These are phyloP conservation scores for Mycena rebaudengoi DNA, from an alignment of 768 basidiomycete genomes.

Conservation along the genomic window DNA sequence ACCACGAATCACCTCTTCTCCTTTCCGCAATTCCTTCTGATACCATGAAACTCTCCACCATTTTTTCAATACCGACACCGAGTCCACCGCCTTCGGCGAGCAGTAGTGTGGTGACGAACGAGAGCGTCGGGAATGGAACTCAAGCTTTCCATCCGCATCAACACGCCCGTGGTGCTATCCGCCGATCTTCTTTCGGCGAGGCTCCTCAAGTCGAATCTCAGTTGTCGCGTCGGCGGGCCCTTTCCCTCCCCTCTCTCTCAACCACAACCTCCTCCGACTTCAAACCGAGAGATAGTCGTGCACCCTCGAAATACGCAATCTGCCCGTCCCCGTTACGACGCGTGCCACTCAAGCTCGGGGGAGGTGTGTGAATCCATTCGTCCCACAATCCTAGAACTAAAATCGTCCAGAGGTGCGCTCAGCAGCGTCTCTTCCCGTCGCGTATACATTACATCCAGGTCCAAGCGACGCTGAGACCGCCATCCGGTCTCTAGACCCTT, in stretches of 20 bases:
- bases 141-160: not conserved
- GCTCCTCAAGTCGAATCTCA: not conserved
- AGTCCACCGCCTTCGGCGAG: not conserved
- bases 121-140: not conserved
- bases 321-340: not conserved
- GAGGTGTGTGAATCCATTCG: not conserved
- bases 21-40: no score
- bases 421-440: not conserved
- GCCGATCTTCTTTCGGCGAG: not conserved
- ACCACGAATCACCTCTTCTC: no score
- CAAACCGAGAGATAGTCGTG: not conserved
- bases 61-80: no score
- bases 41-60: no score
- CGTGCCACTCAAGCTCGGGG: not conserved
- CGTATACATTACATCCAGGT: not conserved
- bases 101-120: not conserved
- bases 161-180: not conserved
- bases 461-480: not conserved
- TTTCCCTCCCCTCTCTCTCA: not conserved
- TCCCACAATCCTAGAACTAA: not conserved
- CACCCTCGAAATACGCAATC: not conserved
- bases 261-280: not conserved
- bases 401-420: not conserved
- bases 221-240: not conserved
- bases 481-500: not conserved